A percentile compares a stretch with the other conserved stretches of the same genome.
phyloP scores from a whole-genome alignment of 2,329 filamentous ascomycete genomes.

The Tolypocladium amazonense region DNA sequence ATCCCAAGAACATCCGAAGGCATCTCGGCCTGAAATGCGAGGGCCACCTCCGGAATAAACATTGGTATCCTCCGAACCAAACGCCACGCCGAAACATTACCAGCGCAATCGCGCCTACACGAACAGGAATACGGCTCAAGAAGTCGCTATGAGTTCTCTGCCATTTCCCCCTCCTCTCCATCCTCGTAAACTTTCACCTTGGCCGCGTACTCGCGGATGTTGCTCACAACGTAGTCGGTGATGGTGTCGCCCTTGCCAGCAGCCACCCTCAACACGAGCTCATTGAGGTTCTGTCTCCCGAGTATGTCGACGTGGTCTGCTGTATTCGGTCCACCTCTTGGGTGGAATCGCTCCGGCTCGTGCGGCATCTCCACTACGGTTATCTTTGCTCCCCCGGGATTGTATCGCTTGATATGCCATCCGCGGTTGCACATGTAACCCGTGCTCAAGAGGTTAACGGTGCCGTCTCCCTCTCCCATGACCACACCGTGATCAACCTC shows the following conservation, averaged over 20 bases:
- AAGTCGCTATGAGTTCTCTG: not conserved
- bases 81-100: not conserved
- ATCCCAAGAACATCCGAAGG: not conserved
- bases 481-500: constrained; percentile 79
- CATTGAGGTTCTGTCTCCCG: constrained; percentile 79
- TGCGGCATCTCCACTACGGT: constrained; percentile 94
- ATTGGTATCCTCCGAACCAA: not conserved
- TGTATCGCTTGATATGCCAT: constrained; percentile 90
- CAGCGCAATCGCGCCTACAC: not conserved
- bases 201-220: constrained; percentile 72
- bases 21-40: not conserved
- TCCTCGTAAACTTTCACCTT: constrained; percentile 77
- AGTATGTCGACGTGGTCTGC: constrained; percentile 97
- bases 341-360: constrained; percentile 85
- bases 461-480: constrained; percentile 92
- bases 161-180: constrained; percentile 3
- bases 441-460: constrained; percentile 80
- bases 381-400: constrained; percentile 71
- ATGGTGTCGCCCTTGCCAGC: constrained; percentile 77
- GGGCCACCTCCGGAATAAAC: not conserved
- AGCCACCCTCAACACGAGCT: constrained; percentile 76
- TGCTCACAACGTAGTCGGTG: constrained; percentile 65
- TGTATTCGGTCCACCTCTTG: constrained; percentile 58
- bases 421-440: constrained; percentile 97
- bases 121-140: not conserved